Evolutionary conservation across 2,329 filamentous ascomycete species (phyloP), one percentile per base, ranked within the genome.

Genomic region (Botrytis porri): DNA sequence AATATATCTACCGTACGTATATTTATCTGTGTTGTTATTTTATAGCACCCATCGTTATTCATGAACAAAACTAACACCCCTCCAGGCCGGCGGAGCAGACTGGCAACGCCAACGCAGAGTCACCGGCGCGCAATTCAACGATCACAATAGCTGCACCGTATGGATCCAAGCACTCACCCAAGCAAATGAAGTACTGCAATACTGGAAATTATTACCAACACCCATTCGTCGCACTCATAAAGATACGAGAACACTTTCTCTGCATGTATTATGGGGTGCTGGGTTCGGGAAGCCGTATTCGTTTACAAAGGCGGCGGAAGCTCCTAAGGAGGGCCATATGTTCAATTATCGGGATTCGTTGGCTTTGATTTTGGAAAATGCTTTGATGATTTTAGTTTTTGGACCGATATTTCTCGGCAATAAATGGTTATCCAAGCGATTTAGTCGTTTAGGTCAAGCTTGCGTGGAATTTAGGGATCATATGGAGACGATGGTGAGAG

Each of bases 71-170:
- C 25, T 54, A 54, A 54, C 14, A n/a, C 16, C 48, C 48, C 25
- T 37, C 16, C 12, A 60, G 54, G n/a, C 67, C 39, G 32, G n/a
- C 1, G 54, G 54, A 2, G 67, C n/a, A n/a, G 67, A 70, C 32
- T 70, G 67, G 67, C 67, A 70, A 45, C 51, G 67, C n/a, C 54
- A 70, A 43, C 54, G 54, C 10, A 59, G 45, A 16, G 59, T 70
- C 12, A 61, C 39, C 10, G 41, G 51, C 7, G 10, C 67, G 2
- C 51, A 39, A 4, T 60, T 70, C 25, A 61, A 70, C 37, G 67
- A 70, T 2, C 67, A 60, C 43, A 70, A 45, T 22, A 70, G 39
- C 12, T 10, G 39, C 14, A 39, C 32, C 0, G 39, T 70, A 32
- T 70, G 67, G 67, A 61, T n/a, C 0, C n/a, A 70, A 10, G 51